Evolutionary conservation across 2,329 filamentous ascomycete genomes (phyloP).

Genomic region (Kalmusia sp.): DNA sequence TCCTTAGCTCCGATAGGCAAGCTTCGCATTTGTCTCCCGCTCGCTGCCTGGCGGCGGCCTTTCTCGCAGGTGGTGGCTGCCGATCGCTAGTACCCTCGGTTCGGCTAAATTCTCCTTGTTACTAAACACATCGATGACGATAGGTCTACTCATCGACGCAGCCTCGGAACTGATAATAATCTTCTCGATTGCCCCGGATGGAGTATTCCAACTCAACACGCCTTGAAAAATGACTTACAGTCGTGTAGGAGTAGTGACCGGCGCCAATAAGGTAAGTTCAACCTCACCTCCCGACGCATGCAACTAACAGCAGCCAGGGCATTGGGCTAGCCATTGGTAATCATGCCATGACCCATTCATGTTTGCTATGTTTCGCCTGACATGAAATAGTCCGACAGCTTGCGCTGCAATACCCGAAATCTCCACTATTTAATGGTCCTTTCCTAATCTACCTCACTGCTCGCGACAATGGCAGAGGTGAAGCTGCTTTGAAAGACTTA

Average conservation of each 20-base stretch:
- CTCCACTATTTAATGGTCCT: constrained; percentile 54
- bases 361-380: background rate
- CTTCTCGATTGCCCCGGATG: no score
- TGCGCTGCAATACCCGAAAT: constrained; percentile 60
- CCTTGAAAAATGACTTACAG: constrained; percentile 33
- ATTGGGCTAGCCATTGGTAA: constrained; percentile 57
- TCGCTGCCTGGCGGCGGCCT: no score
- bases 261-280: constrained; percentile 58
- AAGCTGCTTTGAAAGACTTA: constrained; percentile 55
- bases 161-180: no score
- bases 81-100: no score
- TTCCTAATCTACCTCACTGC: constrained; percentile 63
- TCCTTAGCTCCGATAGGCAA: no score
- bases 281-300: background rate
- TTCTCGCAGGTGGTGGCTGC: no score
- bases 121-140: no score
- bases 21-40: no score
- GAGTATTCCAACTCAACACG: no score
- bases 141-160: no score
- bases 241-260: constrained; percentile 60
- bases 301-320: constrained; percentile 33
- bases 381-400: constrained; percentile 56
- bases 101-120: no score
- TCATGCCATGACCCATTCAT: background rate
- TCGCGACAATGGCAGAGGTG: constrained; percentile 56